A percentile compares a stretch with the other conserved stretches of the same genome.
Conservation (phyloP, 768 basidiomycete genomes). For the Suillus subluteus region DNA sequence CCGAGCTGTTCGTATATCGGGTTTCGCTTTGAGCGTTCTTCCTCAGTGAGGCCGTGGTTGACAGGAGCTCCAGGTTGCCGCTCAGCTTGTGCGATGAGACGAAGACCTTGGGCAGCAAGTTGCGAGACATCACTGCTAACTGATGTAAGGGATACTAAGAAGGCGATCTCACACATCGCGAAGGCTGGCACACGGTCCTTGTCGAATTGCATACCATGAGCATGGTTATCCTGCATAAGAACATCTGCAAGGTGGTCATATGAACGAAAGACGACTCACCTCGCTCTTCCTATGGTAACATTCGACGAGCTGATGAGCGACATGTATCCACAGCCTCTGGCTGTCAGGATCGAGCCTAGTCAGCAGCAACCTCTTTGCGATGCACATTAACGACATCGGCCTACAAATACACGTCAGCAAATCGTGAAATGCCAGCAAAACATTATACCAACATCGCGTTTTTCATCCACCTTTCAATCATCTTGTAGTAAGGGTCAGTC, state of each 20-base stretch:
- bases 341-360: constrained; percentile 61
- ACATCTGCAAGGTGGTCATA: constrained; percentile 13
- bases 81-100: constrained; percentile 69
- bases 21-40: constrained; percentile 68
- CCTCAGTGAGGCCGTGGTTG: constrained; percentile 54
- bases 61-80: constrained; percentile 60
- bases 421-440: neutral
- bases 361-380: constrained; percentile 60
- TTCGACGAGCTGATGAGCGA: constrained; percentile 62
- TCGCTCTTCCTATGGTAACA: constrained; percentile 53
- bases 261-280: constrained; percentile 35
- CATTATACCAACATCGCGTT: constrained; percentile 45
- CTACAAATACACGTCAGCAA: constrained; percentile 16
- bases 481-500: constrained; percentile 39
- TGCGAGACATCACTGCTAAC: constrained; percentile 68
- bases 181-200: constrained; percentile 63
- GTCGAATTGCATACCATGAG: constrained; percentile 53
- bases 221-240: constrained; percentile 41
- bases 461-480: constrained; percentile 49
- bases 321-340: constrained; percentile 71
- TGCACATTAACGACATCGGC: constrained; percentile 41
- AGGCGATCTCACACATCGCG: constrained; percentile 70
- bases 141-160: constrained; percentile 72
- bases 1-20: constrained; percentile 80
- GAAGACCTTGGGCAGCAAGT: constrained; percentile 68